Percentiles rank a stretch among this genome's conserved stretches.
Evolutionary conservation across 2,329 filamentous ascomycete genomes (phyloP).

Genomic region (Coleophoma crateriformis): DNA sequence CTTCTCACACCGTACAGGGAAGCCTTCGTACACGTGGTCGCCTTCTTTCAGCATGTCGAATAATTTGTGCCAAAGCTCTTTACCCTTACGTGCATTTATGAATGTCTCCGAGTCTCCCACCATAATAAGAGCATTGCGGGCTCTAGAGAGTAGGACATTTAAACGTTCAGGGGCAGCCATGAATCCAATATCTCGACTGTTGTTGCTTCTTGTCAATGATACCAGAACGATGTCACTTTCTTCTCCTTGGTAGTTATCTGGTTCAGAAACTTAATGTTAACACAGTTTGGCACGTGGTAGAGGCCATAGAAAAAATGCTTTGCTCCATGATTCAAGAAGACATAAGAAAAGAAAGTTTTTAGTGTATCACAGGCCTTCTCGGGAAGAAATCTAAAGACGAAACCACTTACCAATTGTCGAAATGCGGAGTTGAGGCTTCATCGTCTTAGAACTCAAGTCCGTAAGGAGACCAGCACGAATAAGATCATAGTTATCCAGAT

Average conservation of each 20-base stretch:
- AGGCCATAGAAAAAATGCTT: no score
- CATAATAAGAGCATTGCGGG: slow-evolving; percentile 60
- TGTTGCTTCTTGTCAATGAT: slow-evolving; percentile 64
- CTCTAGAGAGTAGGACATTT: slow-evolving; percentile 66
- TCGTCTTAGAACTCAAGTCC: slow-evolving; percentile 40
- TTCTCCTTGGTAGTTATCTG: slow-evolving; percentile 76
- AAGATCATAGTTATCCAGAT: slow-evolving; percentile 61
- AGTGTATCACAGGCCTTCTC: neutral
- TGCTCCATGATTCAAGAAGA: no score
- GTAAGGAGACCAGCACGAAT: slow-evolving; percentile 57
- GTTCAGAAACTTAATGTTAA: no score
- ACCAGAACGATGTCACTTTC: slow-evolving; percentile 68
- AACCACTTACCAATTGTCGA: slow-evolving; percentile 60
- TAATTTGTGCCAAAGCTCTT: slow-evolving; percentile 49
- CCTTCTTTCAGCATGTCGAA: slow-evolving; percentile 48
- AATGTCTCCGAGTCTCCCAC: slow-evolving; percentile 68
- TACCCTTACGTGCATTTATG: slow-evolving; percentile 50
- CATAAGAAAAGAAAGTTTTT: neutral
- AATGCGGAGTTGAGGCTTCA: slow-evolving; percentile 49
- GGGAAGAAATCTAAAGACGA: neutral
- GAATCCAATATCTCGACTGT: slow-evolving; percentile 61
- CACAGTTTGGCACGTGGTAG: no score
- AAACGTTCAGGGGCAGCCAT: slow-evolving; percentile 59
- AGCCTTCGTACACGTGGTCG: slow-evolving; percentile 50
- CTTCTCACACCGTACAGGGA: slow-evolving; percentile 54